phyloP scores from a whole-genome alignment of 768 basidiomycete genomes.

The Termitomyces sp. region DNA sequence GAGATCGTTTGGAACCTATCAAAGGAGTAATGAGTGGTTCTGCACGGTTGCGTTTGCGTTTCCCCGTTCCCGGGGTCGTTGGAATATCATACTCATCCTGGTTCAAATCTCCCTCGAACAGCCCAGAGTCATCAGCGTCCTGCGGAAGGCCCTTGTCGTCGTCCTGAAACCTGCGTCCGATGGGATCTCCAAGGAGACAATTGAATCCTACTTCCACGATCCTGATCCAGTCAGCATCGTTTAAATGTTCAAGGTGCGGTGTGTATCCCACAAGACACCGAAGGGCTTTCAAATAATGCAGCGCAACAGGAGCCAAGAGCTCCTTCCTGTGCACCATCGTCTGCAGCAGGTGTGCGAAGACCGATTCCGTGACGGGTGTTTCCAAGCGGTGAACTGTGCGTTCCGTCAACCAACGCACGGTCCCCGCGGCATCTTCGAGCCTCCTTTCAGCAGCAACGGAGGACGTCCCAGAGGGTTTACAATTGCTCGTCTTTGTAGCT shows the following conservation, averaged over 20 bases:
- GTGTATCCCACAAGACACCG: constrained; percentile 55
- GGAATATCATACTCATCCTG: constrained; percentile 19
- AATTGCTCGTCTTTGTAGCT: constrained; percentile 35
- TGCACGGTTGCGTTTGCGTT: constrained; percentile 32
- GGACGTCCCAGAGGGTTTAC: constrained; percentile 27
- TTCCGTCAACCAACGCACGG: constrained; percentile 72
- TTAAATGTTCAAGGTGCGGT: constrained; percentile 78
- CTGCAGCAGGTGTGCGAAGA: constrained; percentile 63
- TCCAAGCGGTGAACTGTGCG: constrained; percentile 51
- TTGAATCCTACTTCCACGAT: constrained; percentile 74
- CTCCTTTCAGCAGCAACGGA: constrained; percentile 47
- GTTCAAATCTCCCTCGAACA: constrained; percentile 24
- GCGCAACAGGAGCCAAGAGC: constrained; percentile 58
- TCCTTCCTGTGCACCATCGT: constrained; percentile 47
- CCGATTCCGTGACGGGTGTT: constrained; percentile 43
- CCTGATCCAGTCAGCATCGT: constrained; percentile 57
- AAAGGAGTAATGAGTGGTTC: constrained; percentile 16
- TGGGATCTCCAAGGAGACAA: constrained; percentile 60
- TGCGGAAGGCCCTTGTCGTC: constrained; percentile 23
- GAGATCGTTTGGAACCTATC: constrained; percentile 11
- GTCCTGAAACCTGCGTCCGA: constrained; percentile 25
- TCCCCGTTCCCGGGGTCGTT: constrained; percentile 31
- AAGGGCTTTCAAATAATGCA: constrained; percentile 81
- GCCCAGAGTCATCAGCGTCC: constrained; percentile 28
- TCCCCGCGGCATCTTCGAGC: constrained; percentile 59